Base-by-base conservation (phyloP, 208 protist species). In the Trichomonas tenax region DNA sequence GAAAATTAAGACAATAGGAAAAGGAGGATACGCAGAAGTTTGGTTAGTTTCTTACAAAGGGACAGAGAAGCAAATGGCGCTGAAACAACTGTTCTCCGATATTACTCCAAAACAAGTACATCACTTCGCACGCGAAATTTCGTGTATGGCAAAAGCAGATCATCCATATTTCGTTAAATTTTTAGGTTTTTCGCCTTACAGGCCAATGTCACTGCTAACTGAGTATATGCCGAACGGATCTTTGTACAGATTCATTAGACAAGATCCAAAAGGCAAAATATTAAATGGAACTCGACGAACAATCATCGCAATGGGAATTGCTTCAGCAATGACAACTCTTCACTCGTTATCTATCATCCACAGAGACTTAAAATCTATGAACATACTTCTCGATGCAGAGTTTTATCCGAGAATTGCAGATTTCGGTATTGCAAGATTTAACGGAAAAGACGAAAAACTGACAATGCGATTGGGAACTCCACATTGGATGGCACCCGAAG, bases 301-400 rank as follows among this genome's bases (percentile, higher is more conserved):
- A 17, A 48, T 93, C 44, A 96, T 97, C 17, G 97, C 97, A 17
- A 63, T 96, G 51, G 97, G 96, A 63, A 72, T 97, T 41, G 96
- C 97, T 10, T 34, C 81, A 26, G 97, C 82, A 8, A 97, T 98
- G 97, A 82, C 48, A 3, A 97, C 97, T 90, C 46, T 98, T 26
- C 97, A 98, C 26, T 95, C 58, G 0, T 84, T 96, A 26, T 86
- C 96, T 41, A 96, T 98, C 3, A 86, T 98, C 40, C 97, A 98
- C 95, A 21, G 97, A 34, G 96, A 97, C 82, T 95, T 98, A 34
- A 98, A 98, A 51, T 96, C 63, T 26, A 51, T 82, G 31, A 98
- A 98, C 63, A n/a, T 97, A 17, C 58, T 97, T 0, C 89, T 98
- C 10, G 49, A 96, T 82, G 6, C 63, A 45, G 41, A 82, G 21